These are phyloP conservation scores for Colletotrichum falcatum DNA, from an alignment of 2,329 filamentous ascomycete genomes.

Conservation along the genomic window DNA sequence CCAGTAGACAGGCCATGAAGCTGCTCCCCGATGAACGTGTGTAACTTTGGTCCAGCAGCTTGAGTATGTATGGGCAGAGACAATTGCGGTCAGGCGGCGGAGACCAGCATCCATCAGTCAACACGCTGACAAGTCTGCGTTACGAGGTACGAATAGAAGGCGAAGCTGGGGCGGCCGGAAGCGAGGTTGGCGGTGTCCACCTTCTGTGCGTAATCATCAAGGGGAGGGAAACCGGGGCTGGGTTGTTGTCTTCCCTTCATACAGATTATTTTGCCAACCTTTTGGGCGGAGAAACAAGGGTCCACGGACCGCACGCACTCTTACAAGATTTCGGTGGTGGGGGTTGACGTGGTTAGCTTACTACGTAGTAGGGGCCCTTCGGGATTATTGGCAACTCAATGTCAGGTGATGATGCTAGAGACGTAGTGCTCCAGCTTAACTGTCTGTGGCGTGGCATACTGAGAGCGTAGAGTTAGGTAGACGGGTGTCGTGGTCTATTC, in stretches of 20 bases:
- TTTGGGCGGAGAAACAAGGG: slow-evolving; percentile 25
- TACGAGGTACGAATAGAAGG: no score
- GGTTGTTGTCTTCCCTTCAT: not conserved
- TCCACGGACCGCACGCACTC: slow-evolving; percentile 27
- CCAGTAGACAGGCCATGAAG: not conserved
- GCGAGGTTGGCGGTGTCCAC: slow-evolving; percentile 10
- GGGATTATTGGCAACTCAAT: not conserved
- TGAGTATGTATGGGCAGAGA: not conserved
- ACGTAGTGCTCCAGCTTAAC: not conserved
- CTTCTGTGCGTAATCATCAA: slow-evolving; percentile 28
- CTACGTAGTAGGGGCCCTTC: not conserved
- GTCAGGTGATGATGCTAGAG: not conserved
- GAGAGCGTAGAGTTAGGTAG: not conserved
- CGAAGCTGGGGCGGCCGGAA: not conserved
- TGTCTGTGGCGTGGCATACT: not conserved
- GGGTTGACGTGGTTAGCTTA: slow-evolving; percentile 19
- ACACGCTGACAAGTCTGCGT: not conserved
- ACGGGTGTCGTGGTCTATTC: not conserved
- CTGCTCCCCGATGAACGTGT: not conserved
- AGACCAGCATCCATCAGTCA: not conserved
- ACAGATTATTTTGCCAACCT: slow-evolving; percentile 23
- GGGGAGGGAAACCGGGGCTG: not conserved
- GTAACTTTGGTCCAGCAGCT: not conserved
- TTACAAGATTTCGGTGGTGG: slow-evolving; percentile 28
- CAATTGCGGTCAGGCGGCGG: slow-evolving; percentile 3